Conservation (phyloP, 257 asterid species). For the Solanum sejunctum region DNA sequence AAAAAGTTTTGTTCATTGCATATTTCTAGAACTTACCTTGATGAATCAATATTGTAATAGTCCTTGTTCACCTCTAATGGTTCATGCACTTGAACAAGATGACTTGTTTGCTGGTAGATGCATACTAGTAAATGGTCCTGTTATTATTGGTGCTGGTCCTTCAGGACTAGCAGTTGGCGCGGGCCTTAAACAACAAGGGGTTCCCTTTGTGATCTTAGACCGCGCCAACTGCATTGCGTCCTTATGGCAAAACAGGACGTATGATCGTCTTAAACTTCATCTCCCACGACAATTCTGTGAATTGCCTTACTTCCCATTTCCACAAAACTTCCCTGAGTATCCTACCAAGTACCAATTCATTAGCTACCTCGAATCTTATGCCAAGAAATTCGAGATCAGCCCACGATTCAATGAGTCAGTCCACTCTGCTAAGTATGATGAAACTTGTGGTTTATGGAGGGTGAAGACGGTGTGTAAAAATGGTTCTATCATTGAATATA, state of each 20-base stretch:
- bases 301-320: constrained; percentile 65
- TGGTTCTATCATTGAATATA: constrained; percentile 32
- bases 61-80: constrained; percentile 24
- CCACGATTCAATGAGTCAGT: constrained; percentile 71
- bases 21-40: not conserved
- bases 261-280: constrained; percentile 80
- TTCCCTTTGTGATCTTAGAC: constrained; percentile 75
- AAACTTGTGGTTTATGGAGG: constrained; percentile 68
- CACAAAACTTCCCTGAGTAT: constrained; percentile 55
- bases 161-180: constrained; percentile 85
- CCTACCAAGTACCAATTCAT: constrained; percentile 70
- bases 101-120: constrained; percentile 58
- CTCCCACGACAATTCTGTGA: constrained; percentile 78
- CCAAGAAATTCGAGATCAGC: constrained; percentile 29
- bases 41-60: constrained; percentile 33
- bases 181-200: constrained; percentile 62
- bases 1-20: not conserved
- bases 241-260: constrained; percentile 70
- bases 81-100: constrained; percentile 14
- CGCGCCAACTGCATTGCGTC: constrained; percentile 89
- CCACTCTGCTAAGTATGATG: constrained; percentile 46
- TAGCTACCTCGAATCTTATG: constrained; percentile 57
- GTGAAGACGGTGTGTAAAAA: constrained; percentile 20
- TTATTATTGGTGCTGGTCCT: constrained; percentile 87
- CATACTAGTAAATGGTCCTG: constrained; percentile 81